Conservation (phyloP, 495 filamentous ascomycete species). For the Rhypophila decipiens region DNA sequence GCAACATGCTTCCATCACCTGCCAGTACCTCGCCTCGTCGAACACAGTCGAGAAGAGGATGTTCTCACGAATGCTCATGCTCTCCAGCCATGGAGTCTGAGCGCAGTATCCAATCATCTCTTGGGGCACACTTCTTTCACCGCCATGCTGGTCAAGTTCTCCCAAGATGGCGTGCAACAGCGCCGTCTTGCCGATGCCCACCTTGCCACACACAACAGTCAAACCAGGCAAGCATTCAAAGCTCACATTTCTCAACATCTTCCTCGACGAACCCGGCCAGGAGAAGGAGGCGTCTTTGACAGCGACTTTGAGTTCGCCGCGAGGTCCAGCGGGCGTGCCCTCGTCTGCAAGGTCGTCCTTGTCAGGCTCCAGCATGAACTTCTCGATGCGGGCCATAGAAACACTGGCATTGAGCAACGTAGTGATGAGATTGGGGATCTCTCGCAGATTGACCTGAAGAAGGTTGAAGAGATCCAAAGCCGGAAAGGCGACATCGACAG, state of each 20-base stretch:
- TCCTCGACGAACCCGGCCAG: constrained; percentile 61
- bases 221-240: constrained; percentile 58
- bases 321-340: constrained; percentile 2
- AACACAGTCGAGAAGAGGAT: constrained; percentile 72
- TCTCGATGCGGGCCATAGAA: constrained; percentile 69
- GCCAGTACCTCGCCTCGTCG: constrained; percentile 75
- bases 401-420: constrained; percentile 67
- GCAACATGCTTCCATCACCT: constrained; percentile 86
- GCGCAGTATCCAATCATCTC: constrained; percentile 75
- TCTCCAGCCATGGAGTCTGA: constrained; percentile 85
- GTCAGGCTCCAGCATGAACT: constrained; percentile 78
- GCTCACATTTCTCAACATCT: constrained; percentile 57
- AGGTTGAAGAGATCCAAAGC: constrained; percentile 71
- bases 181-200: constrained; percentile 75
- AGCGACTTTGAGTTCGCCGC: constrained; percentile 32
- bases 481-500: constrained; percentile 75
- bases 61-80: constrained; percentile 83
- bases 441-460: constrained; percentile 62
- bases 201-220: constrained; percentile 59
- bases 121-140: constrained; percentile 52
- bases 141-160: constrained; percentile 62
- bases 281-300: constrained; percentile 63
- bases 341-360: constrained; percentile 46
- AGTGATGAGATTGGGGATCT: constrained; percentile 64
- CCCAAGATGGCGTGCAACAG: constrained; percentile 72